phyloP scores from a whole-genome alignment of 1,284 basidiomycete species.

The Puccinia brachypodii region DNA sequence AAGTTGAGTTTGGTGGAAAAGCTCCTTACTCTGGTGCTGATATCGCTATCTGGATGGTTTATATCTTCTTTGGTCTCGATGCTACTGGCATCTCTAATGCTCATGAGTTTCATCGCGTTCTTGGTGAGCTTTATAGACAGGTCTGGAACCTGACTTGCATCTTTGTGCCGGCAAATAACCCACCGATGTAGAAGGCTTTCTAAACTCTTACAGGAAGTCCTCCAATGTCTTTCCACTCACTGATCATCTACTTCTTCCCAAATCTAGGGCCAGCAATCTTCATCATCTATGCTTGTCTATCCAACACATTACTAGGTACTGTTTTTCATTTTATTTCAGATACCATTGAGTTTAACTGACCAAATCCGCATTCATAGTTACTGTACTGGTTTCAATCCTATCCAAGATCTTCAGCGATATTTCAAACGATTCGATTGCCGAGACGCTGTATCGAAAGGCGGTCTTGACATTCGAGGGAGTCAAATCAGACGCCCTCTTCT shows the following conservation, averaged over 20 bases:
- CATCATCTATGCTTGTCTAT: constrained; percentile 48
- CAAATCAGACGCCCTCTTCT: constrained; percentile 45
- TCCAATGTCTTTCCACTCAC: not conserved
- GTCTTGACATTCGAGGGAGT: constrained; percentile 46
- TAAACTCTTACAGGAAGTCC: too few species aligned
- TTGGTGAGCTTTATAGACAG: constrained; percentile 24
- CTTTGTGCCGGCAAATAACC: too few species aligned
- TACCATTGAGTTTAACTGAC: not conserved
- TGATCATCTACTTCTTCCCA: not conserved
- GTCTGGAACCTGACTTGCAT: too few species aligned
- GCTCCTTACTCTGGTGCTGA: constrained; percentile 24
- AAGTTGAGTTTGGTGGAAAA: constrained; percentile 15
- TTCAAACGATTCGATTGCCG: constrained; percentile 47
- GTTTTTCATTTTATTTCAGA: not conserved
- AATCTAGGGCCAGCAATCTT: constrained; percentile 38
- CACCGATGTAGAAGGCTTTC: too few species aligned
- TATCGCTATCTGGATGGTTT: constrained; percentile 48
- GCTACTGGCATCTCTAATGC: constrained; percentile 40
- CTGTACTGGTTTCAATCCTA: constrained; percentile 43
- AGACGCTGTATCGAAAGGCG: constrained; percentile 46
- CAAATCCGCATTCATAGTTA: constrained; percentile 12
- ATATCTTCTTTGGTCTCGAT: constrained; percentile 48
- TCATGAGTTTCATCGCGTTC: constrained; percentile 40
- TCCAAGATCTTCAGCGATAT: constrained; percentile 48
- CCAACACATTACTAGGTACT: constrained; percentile 46